phyloP scores from a whole-genome alignment of 345 rosid genomes.

The Dovyalis caffra region DNA sequence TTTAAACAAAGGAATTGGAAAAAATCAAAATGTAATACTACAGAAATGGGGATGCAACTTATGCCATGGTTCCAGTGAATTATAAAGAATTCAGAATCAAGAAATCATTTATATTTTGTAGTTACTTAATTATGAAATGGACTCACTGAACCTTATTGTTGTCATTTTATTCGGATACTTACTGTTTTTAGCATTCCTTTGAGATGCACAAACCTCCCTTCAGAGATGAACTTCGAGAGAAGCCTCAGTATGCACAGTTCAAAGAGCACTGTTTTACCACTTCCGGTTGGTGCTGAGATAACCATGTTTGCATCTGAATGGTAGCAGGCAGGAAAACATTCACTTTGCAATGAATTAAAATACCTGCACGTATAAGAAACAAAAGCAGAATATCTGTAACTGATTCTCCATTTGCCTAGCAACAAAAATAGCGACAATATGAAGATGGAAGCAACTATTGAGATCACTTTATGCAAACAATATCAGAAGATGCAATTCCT shows the following conservation, averaged over 20 bases:
- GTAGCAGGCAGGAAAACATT: slow-evolving; percentile 85
- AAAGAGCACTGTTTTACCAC: slow-evolving; percentile 93
- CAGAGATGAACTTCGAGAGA: slow-evolving; percentile 64
- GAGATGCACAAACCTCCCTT: slow-evolving; percentile 57
- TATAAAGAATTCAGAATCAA: background rate
- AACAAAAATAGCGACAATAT: background rate
- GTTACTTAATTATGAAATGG: background rate
- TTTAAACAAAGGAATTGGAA: too few relatives aligned
- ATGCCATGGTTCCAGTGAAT: too few relatives aligned
- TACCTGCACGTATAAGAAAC: slow-evolving; percentile 48
- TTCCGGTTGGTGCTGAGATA: slow-evolving; percentile 97
- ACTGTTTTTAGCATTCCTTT: slow-evolving; percentile 93
- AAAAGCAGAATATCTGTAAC: background rate
- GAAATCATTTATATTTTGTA: background rate
- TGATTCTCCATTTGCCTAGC: too few relatives aligned
- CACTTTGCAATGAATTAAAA: slow-evolving; percentile 94
- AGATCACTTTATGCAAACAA: background rate
- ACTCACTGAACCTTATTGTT: background rate
- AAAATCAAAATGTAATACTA: too few relatives aligned
- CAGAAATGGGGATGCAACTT: too few relatives aligned
- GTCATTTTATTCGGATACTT: slow-evolving; percentile 19
- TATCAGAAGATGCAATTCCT: background rate
- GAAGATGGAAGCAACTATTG: background rate
- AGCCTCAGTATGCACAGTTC: slow-evolving; percentile 91
- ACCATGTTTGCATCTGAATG: slow-evolving; percentile 87